Base-by-base conservation (phyloP, 257 asterid species). In the Solanum medicagineum region DNA sequence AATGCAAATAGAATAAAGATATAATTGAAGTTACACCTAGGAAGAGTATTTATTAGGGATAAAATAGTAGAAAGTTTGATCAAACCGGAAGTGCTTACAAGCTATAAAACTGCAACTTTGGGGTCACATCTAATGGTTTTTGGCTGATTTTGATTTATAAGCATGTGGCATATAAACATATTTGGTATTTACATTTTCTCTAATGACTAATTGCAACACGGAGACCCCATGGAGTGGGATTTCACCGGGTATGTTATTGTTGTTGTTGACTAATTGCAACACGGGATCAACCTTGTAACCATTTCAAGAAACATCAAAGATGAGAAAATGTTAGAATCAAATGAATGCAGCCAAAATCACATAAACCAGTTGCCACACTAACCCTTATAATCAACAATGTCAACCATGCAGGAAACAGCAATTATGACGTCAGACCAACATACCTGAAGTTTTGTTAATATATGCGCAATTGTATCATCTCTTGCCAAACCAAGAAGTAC, bases 401-500 rank as follows among this genome's bases (percentile, higher is more conserved):
- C 83, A 79, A 79, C 83, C 83, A 53, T 53, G 65, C 49, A 32
- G 66, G 83, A 53, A 79, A 77, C 22, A 75, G 8, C 20, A 80
- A 86, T 62, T 29, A n/a, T 49, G 56, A 45, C 8, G 29, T 26
- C 74, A 68, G 15, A 29, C 22, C 51, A 74, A 40, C 85, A 63
- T 68, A 97, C 99, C 97, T 97, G 99, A 89, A 97, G 98, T 90
- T 95, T 97, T 40, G 98, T 95, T 86, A 97, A 83, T 90, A 97
- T 97, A 81, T 94, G 99, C n/a, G 99, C 99, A 86, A 97, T 97
- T 29, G 98, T 90, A 87, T 97, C 98, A 84, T 97, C 99, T 90
- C 99, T 97, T 53, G 99, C 99, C 89, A 97, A 92, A 81, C 99
- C 99, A 87, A 97, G 98, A 86, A 97, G 94, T 89, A 95, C 99